Conservation (phyloP, 345 rosid species). For the Eucalyptus virginea region DNA sequence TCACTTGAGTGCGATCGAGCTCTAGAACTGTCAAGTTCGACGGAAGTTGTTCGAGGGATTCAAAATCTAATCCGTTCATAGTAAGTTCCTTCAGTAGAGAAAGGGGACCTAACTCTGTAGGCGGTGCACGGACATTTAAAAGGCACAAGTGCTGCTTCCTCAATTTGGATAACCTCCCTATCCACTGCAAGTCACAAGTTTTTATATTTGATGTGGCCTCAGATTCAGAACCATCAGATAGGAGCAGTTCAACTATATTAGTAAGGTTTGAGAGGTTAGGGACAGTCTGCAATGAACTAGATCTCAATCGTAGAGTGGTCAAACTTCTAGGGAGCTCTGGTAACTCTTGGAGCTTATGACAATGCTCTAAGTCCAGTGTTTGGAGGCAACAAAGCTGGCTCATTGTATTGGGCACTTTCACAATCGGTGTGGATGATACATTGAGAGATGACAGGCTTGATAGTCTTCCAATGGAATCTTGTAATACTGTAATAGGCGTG, state of each 20-base stretch:
- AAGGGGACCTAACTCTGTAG: background rate
- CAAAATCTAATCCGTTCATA: background rate
- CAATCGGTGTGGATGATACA: background rate
- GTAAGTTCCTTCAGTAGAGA: background rate
- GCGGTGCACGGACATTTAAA: background rate
- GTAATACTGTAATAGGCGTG: background rate
- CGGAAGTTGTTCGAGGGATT: background rate
- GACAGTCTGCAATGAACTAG: background rate
- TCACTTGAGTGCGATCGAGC: background rate
- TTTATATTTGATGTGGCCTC: background rate
- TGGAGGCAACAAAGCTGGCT: background rate
- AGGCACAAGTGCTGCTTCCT: background rate
- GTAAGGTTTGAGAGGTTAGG: background rate
- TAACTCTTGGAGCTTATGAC: background rate
- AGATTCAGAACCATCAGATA: background rate
- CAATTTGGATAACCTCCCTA: background rate
- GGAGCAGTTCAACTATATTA: background rate
- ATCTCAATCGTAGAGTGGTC: background rate
- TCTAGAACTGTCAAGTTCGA: background rate
- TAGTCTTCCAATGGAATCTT: background rate
- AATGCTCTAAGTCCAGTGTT: background rate
- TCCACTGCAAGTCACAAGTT: background rate
- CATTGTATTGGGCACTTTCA: background rate
- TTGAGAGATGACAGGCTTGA: background rate
- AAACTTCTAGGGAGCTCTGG: background rate